phyloP scores from a whole-genome alignment of 73 alveolate species.

The Symbiodinium natans region DNA sequence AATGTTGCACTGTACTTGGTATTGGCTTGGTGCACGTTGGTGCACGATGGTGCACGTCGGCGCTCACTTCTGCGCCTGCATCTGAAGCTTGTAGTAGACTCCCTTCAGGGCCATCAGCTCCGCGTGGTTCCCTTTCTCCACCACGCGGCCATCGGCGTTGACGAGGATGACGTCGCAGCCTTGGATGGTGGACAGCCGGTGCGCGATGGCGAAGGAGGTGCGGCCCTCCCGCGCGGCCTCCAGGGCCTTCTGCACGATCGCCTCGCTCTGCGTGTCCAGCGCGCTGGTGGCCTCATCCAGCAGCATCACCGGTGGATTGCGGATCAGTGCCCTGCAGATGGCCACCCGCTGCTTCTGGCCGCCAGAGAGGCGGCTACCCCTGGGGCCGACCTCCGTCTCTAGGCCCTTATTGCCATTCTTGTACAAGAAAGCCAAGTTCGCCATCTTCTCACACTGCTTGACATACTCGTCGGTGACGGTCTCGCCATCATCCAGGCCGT shows the following conservation, averaged over 20 bases:
- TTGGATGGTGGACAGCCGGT: constrained; percentile 84
- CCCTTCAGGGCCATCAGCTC: constrained; percentile 55
- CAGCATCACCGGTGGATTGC: constrained; percentile 79
- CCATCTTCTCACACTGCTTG: constrained; percentile 56
- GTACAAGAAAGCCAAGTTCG: constrained; percentile 52
- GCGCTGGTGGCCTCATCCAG: constrained; percentile 91
- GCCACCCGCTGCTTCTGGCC: constrained; percentile 94
- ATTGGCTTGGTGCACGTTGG: no score
- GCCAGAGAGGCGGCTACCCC: constrained; percentile 22
- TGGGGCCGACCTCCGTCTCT: not conserved
- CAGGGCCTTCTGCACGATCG: constrained; percentile 85
- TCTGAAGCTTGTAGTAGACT: constrained; percentile 46
- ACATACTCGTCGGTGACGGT: constrained; percentile 12
- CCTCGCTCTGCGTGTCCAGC: constrained; percentile 90
- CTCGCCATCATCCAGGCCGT: constrained; percentile 74
- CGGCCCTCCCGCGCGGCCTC: constrained; percentile 87
- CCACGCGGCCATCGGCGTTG: constrained; percentile 67
- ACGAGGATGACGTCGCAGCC: constrained; percentile 84
- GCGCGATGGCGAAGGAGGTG: constrained; percentile 90
- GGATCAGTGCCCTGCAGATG: constrained; percentile 85
- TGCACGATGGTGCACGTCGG: no score
- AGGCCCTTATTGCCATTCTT: not conserved
- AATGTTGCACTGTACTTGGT: no score
- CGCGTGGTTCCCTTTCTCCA: constrained; percentile 53
- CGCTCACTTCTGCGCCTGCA: constrained; percentile 47